Base-by-base conservation (phyloP, 2,329 filamentous ascomycete species). In the Aspergillus brunneoviolaceus region DNA sequence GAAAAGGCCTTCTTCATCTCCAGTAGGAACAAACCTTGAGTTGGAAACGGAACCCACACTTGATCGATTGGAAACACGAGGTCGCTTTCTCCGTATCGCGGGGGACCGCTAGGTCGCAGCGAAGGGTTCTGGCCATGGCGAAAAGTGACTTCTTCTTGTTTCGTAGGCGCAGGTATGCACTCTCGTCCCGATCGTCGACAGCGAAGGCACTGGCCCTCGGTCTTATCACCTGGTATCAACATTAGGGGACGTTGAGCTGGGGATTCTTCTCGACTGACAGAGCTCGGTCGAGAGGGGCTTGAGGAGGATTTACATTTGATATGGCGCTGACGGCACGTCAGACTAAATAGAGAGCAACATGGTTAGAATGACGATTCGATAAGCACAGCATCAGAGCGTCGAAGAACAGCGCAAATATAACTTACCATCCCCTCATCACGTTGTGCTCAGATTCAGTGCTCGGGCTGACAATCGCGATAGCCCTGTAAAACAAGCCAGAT, bases 401-500 rank as follows among this genome's bases (percentile, higher is more conserved):
- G 14, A 48, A 10, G 35, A 19, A 48, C 53, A 49, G 19, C 48
- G 9, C 23, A 39, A 49, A 19, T 53, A 42, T 39, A 4, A 74
- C 72, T 72, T 39, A 75, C 72, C 72, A 75, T 71, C 72, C 72
- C 71, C 72, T 75, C 72, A 74, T 75, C 64, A 75, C 72, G 72
- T 63, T 69, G 62, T 70, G 58, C 58, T 61, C 55, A 58, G 50
- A 59, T 65, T 35, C 60, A 52, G 60, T 65, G 61, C 60, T 66
- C 56, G 60, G 39, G 58, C 58, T 54, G 58, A 51, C 45, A 51
- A 57, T 61, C 27, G 59, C 45, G 61, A 66, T 48, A 65, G 63
- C 66, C 66, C 67, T 69, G 61, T 63, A 65, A 58, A 64, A 65
- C 49, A 59, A 58, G 57, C 62, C 55, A 49, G 57, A 61, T 64